Evolutionary conservation across 2,329 filamentous ascomycete species (phyloP).

Genomic region (Monosporascus sp.): DNA sequence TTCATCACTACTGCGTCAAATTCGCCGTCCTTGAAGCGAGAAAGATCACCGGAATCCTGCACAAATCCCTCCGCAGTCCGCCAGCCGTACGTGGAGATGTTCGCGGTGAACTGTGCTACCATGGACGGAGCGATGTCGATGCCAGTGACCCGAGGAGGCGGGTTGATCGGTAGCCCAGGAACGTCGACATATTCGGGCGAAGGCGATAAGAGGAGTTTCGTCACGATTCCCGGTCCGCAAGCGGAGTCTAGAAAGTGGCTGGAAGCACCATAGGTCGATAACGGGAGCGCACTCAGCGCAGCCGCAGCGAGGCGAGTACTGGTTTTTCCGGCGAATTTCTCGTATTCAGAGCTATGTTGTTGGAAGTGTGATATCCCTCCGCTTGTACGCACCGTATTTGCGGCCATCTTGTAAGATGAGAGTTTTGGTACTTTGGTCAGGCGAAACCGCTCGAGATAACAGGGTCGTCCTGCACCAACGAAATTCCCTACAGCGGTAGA

Average conservation of each 20-base stretch:
- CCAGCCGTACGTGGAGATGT: conserved; percentile 12
- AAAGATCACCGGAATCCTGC: conserved; percentile 15
- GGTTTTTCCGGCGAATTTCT: conserved; percentile 13
- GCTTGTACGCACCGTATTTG: neutral
- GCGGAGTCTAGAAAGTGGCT: conserved; percentile 20
- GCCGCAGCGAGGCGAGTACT: conserved; percentile 13
- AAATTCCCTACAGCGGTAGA: neutral
- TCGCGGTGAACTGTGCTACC: conserved; percentile 13
- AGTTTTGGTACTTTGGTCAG: neutral
- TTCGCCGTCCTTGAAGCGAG: conserved; percentile 10
- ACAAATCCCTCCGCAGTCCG: conserved; percentile 11
- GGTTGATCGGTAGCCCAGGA: conserved; percentile 11
- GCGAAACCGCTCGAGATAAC: neutral
- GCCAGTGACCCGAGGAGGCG: conserved; percentile 13
- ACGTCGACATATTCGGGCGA: conserved; percentile 11
- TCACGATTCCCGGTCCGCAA: conserved; percentile 19
- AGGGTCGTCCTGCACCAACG: neutral
- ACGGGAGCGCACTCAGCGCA: conserved; percentile 14
- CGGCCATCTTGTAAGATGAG: neutral
- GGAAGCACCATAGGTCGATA: conserved; percentile 13
- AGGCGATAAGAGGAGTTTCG: conserved; percentile 15
- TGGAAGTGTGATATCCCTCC: conserved; percentile 3
- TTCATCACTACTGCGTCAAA: conserved; percentile 20
- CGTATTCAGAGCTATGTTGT: conserved; percentile 8
- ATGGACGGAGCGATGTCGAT: conserved; percentile 15